phyloP scores from a whole-genome alignment of 345 rosid genomes.

The Populus euphratica region DNA sequence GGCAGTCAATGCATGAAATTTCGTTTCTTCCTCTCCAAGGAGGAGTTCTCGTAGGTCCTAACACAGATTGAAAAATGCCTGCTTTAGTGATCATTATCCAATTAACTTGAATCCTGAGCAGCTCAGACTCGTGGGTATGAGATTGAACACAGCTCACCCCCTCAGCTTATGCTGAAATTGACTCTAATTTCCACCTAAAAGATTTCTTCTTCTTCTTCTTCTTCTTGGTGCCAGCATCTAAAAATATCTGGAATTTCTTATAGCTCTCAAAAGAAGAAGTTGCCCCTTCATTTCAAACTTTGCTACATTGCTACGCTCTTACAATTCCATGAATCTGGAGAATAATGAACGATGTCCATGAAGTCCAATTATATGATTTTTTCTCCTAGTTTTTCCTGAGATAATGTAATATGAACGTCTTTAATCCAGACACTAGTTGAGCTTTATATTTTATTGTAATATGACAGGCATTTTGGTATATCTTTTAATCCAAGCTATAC shows the following conservation, averaged over 20 bases:
- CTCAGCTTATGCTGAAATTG: background rate
- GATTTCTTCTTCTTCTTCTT: no score
- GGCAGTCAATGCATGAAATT: background rate
- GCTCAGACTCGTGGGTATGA: background rate
- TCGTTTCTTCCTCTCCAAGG: background rate
- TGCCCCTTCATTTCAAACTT: background rate
- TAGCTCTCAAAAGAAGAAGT: no score
- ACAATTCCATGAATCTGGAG: background rate
- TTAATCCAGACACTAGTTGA: no score
- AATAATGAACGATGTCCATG: background rate
- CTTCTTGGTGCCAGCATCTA: background rate
- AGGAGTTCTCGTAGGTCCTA: background rate
- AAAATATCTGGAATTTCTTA: no score
- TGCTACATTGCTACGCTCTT: background rate
- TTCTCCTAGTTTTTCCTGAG: no score
- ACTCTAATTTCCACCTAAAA: background rate
- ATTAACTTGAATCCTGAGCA: background rate
- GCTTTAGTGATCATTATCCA: background rate
- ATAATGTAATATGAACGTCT: no score
- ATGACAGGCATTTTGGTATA: no score
- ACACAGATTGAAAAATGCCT: background rate
- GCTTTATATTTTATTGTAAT: no score
- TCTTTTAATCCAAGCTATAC: no score
- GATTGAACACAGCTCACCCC: background rate
- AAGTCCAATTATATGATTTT: no score